phyloP scores from a whole-genome alignment of 345 rosid genomes.

The Arabidopsis thaliana region TAIR10.1 NC_003070.9:2332501-2333000 shows the following conservation, averaged over 20 bases:
- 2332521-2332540: constrained; percentile 89
- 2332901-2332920: constrained; percentile 41
- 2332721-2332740: constrained; percentile 81
- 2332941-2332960: neutral
- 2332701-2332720: constrained; percentile 77
- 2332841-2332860: constrained; percentile 68
- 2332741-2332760: constrained; percentile 89
- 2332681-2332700: constrained; percentile 73
- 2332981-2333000: neutral
- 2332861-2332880: constrained; percentile 50
- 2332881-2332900: constrained; percentile 53
- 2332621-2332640: constrained; percentile 80
- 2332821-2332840: constrained; percentile 69
- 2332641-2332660: constrained; percentile 74
- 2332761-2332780: constrained; percentile 78
- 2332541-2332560: constrained; percentile 8
- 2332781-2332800: constrained; percentile 63
- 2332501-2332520: constrained; percentile 95
- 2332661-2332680: constrained; percentile 77
- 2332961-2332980: neutral
- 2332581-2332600: neutral
- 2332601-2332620: constrained; percentile 62
- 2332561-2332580: constrained; percentile 11
- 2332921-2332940: constrained; percentile 47
- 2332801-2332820: constrained; percentile 69